A percentile compares a stretch with the other conserved stretches of the same genome.
These are phyloP conservation scores for Cerrena zonata DNA, from an alignment of 1,284 basidiomycete genomes.

Conservation along the genomic window DNA sequence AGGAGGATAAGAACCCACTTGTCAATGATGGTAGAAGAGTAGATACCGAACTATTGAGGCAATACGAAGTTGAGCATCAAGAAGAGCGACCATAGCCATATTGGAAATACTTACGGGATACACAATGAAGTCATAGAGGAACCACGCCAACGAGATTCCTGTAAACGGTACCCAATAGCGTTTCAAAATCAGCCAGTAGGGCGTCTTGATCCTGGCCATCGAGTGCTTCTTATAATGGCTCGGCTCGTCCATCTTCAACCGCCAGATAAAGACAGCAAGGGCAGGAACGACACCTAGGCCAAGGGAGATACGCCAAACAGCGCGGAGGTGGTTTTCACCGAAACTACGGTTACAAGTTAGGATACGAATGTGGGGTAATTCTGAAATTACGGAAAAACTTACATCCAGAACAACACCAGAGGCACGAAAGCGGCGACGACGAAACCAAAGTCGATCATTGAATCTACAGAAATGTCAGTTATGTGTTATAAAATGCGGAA, in stretches of 20 bases:
- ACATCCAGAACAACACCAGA: conserved; percentile 83
- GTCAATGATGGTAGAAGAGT: conserved; percentile 74
- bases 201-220: conserved; percentile 71
- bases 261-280: conserved; percentile 78
- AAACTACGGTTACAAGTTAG: conserved; percentile 41
- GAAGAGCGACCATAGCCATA: background rate
- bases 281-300: conserved; percentile 87
- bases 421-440: conserved; percentile 81
- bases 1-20: conserved; percentile 35
- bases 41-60: conserved; percentile 68
- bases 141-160: conserved; percentile 75
- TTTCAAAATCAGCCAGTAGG: conserved; percentile 74
- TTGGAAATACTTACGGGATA: conserved; percentile 46
- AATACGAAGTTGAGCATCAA: background rate
- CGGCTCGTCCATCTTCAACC: conserved; percentile 79
- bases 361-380: no score
- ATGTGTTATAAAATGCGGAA: background rate
- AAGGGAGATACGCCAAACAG: conserved; percentile 84
- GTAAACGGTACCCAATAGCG: conserved; percentile 71
- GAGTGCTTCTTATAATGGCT: conserved; percentile 63
- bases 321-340: conserved; percentile 73
- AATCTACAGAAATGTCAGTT: conserved; percentile 38
- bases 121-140: conserved; percentile 78
- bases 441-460: conserved; percentile 88
- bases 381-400: conserved; percentile 22